Evolutionary conservation across 192 early-diverging fungal species (phyloP).

Genomic region (Umbelopsis sp.): DNA sequence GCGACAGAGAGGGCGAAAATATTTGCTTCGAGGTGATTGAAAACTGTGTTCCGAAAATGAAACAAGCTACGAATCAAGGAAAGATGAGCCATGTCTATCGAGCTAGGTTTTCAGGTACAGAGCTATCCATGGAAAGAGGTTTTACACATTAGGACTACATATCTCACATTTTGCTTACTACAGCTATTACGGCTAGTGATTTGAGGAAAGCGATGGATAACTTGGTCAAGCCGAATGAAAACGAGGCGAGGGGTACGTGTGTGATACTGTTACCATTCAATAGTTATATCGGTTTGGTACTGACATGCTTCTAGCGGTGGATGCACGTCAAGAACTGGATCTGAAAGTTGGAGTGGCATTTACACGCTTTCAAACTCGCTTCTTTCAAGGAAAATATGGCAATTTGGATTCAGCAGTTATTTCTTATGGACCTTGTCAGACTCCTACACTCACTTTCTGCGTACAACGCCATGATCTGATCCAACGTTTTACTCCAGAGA

Average conservation of each 20-base stretch:
- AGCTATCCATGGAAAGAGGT: too few relatives aligned
- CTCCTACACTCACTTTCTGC: constrained; percentile 54
- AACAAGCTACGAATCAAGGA: constrained; percentile 14
- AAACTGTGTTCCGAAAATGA: constrained; percentile 37
- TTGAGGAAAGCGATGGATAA: constrained; percentile 50
- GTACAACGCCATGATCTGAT: constrained; percentile 59
- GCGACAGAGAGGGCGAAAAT: constrained; percentile 57
- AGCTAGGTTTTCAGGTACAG: constrained; percentile 42
- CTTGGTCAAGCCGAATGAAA: constrained; percentile 48
- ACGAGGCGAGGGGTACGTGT: constrained; percentile 53
- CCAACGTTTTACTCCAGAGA: constrained; percentile 49
- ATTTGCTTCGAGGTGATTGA: constrained; percentile 56
- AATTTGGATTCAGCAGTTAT: constrained; percentile 50
- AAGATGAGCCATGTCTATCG: constrained; percentile 35
- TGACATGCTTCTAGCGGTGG: constrained; percentile 37
- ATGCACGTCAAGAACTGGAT: constrained; percentile 56
- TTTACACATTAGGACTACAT: too few relatives aligned
- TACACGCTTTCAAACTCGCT: constrained; percentile 50
- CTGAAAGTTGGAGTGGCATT: constrained; percentile 49
- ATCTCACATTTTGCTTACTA: background rate
- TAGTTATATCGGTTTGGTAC: background rate
- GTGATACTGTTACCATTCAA: background rate
- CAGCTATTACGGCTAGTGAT: constrained; percentile 41
- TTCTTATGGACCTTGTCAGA: constrained; percentile 55
- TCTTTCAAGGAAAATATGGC: constrained; percentile 61